These are phyloP conservation scores for Tylopilus sp. DNA, from an alignment of 1,284 basidiomycete genomes.

Conservation along the genomic window DNA sequence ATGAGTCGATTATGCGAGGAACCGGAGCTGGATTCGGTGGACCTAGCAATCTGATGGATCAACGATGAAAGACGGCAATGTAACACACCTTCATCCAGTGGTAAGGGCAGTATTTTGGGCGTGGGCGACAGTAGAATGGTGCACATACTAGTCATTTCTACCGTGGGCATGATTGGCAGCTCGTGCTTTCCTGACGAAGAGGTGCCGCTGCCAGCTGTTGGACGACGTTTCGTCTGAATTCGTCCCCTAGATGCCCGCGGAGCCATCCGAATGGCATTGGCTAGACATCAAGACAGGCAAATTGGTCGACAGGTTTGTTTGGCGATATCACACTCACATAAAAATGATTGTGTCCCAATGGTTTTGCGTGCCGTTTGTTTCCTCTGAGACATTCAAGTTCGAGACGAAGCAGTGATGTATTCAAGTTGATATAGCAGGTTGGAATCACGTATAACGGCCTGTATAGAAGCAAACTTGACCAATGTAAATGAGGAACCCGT, in stretches of 20 bases:
- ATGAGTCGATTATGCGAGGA: neutral
- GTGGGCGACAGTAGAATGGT: too few species aligned
- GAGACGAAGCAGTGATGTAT: too few species aligned
- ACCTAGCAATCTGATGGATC: neutral
- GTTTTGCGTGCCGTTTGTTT: constrained; percentile 27
- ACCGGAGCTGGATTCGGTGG: neutral
- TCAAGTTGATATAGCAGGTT: too few species aligned
- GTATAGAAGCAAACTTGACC: accelerated
- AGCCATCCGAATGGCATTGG: neutral
- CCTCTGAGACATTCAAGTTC: constrained; percentile 1
- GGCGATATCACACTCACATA: constrained; percentile 10
- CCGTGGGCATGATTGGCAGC: neutral
- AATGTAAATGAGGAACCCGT: constrained; percentile 18
- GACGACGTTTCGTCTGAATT: constrained; percentile 2
- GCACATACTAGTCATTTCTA: neutral
- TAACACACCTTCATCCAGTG: constrained; percentile 8
- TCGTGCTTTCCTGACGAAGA: neutral
- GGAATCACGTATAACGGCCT: neutral
- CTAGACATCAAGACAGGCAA: neutral
- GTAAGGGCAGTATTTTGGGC: too few species aligned
- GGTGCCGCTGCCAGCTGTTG: neutral
- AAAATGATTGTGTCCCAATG: constrained; percentile 13
- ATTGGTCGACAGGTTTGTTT: neutral
- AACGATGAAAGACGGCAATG: neutral
- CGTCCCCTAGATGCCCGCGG: neutral